Conservation (phyloP, 306 rosid genomes). For the Rubus idaeus region DNA sequence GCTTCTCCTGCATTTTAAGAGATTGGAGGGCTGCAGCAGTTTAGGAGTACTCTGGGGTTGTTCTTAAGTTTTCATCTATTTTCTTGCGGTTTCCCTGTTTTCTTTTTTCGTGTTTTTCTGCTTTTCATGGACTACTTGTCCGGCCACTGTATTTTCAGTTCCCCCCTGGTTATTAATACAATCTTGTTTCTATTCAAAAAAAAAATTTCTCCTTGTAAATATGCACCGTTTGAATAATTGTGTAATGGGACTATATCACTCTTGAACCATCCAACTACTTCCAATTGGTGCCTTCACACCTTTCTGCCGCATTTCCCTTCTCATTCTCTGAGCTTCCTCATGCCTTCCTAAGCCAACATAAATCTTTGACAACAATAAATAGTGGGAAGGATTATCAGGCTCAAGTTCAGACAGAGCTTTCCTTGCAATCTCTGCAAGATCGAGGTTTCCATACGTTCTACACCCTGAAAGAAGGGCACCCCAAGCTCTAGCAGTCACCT, state of each 20-base stretch:
- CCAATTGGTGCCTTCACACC: slow-evolving; percentile 61
- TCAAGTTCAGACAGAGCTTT: slow-evolving; percentile 64
- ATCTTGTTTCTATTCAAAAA: no score
- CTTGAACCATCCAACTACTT: slow-evolving; percentile 73
- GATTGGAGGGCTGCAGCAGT: no score
- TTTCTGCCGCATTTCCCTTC: slow-evolving; percentile 49
- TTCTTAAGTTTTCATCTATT: no score
- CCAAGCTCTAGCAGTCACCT: slow-evolving; percentile 78
- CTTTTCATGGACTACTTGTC: no score
- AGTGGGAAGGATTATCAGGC: slow-evolving; percentile 75
- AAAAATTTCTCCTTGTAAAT: no score
- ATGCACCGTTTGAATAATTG: no score
- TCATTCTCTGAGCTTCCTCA: slow-evolving; percentile 62
- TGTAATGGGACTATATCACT: slow-evolving; percentile 25
- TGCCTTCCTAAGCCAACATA: slow-evolving; percentile 68
- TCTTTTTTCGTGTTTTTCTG: no score
- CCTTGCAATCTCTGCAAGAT: slow-evolving; percentile 67
- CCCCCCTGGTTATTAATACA: no score
- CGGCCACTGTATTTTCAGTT: no score
- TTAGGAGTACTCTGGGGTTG: no score
- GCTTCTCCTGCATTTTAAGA: no score
- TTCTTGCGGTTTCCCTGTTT: no score
- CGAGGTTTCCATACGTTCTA: slow-evolving; percentile 57
- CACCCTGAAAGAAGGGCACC: slow-evolving; percentile 83
- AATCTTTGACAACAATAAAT: slow-evolving; percentile 59